Base-by-base conservation (phyloP, 2,329 filamentous ascomycete genomes). In the Phaeomoniella chlamydospora region DNA sequence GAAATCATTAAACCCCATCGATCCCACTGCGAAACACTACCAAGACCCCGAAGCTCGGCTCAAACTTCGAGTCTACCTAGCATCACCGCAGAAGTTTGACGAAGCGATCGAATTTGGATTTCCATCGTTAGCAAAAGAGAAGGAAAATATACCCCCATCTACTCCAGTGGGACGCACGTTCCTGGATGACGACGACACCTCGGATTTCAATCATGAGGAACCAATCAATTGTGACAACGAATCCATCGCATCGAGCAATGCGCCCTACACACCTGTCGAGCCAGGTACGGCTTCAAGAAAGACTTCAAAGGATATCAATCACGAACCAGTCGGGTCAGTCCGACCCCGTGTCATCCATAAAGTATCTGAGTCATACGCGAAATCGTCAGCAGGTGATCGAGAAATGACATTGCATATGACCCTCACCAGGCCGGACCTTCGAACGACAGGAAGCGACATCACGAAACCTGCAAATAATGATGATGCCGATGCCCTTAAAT, bases 331-430 rank as follows among this genome's bases (percentile, higher is more conserved):
- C 31, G 40, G 39, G 16, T 34, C 44, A 5, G 4, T 40, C 12
- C 34, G 35, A n/a, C 38, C 40, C 17, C 31, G 31, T n/a, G 15
- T 41, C 5, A 40, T 44, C 31, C 36, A 36, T 13, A 18, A 29
- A 11, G 13, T 18, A 19, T 38, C 52, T 5, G 57, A 64, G 34
- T 42, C 51, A 17, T 61, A 69, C 46, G 57, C 62, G 9, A 69
- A 73, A 33, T 65, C 64, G 4, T 59, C 71, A 2, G 61, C 68
- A 0, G 67, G 70, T 19, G 79, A 74, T 37, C 72, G 87, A 19
- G 87, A 96, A 56, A 94, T 94, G 87, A 96, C 90, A 2, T 61
- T 96, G 34, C 82, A 87, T 34, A 93, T 96, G 86, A 96, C 88
- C 0, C 69, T 96, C 37, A 96, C 90, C 3, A 70, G 87, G 33